Evolutionary conservation across 192 early-diverging fungal species (phyloP), one percentile per base, ranked within the genome.

Genomic region (Chytriomyces sp.): DNA sequence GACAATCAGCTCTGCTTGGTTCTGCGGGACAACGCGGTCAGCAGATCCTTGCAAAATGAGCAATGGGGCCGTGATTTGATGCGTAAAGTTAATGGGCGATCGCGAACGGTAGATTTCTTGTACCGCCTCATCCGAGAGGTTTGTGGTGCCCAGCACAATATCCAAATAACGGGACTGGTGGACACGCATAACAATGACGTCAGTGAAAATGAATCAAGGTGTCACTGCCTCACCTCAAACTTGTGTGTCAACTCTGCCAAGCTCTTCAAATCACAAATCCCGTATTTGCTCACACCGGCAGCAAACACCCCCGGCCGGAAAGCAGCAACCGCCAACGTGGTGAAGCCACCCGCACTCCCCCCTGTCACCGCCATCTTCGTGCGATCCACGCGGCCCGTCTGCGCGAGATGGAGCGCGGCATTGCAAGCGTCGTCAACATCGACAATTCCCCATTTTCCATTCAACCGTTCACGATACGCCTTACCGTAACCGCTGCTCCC

Each of bases 341-440:
- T 89, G 70, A 82, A 91, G 1, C 92, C 92, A 28, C 90, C 91
- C 8, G 90, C 89, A 54, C 84, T 86, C 12, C 84, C 85, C 34
- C 91, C 92, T 39, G 85, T 85, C 61, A 93, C 89, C 2, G 83
- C 77, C 56, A 93, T 62, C 36, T 89, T 84, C 3, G 82, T 71
- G 1, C 76, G 64, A 70, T 93, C 91, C 2, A 87, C 92, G 17
- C 74, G 52, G 0, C 89, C 89, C 22, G 59, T 38, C 1, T 81
- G 60, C 0, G 85, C 86, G 33, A 93, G 70, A 54, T 90, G 85
- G 28, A 83, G 76, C 0, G 91, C 92, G 0, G 85, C 89, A 17
- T 84, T 85, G 54, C 90, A 89, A 71, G 91, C 89, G 76, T 93
- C 92, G 36, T 88, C 84, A 1, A 93, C 88, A 68, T 93, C 92